Evolutionary conservation across 2,329 filamentous ascomycete genomes (phyloP), one percentile per base, ranked within the genome.

Genomic region (Paraconiothyrium brasiliense): DNA sequence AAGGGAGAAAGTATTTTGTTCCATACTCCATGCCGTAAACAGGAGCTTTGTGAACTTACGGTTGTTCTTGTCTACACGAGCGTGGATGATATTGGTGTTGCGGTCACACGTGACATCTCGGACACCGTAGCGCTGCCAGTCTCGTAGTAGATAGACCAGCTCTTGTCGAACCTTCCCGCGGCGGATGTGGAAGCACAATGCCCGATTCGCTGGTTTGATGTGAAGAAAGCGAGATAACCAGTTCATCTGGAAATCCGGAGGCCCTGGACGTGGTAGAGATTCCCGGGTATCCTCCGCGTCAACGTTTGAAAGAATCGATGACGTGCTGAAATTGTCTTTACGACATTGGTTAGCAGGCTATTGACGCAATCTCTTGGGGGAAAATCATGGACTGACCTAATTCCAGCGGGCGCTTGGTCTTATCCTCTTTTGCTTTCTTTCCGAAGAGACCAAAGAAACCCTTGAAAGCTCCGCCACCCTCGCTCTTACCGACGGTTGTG

Each of bases 161-260:
- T 97, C 93, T 72, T 92, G 90, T 47, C 93, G 88, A 47, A 90
- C 91, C 62, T 89, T 87, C n/a, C 85, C 84, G 69, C 90, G 90
- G 5, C 90, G 87, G 27, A 93, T 84, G 3, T 85, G 85, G 76
- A 97, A 89, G 76, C 93, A 95, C 16, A 97, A 79, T 32, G 92
- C 85, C 65, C 88, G 87, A 16, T 84, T 90, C 0, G 90, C 92
- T 1, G 94, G 94, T 76, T 95, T 97, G 74, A 97, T 90, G 58
- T 93, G 89, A 81, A 98, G 92, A 49, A 98, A 87, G 16, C 92
- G 91, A 34, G 92, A 90, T 57, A 98, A 86, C 94, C 94, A 97
- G 69, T 91, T 97, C 72, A 68, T 71, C 54, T 79, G 93, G 89
- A 74, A 66, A 66, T 81, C 68, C 58, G 75, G 62, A 59, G 77